Evolutionary conservation across 108 stramenopile species (phyloP), one percentile per base, ranked within the genome.

Genomic region (Fragilariopsis cylindrus): DNA sequence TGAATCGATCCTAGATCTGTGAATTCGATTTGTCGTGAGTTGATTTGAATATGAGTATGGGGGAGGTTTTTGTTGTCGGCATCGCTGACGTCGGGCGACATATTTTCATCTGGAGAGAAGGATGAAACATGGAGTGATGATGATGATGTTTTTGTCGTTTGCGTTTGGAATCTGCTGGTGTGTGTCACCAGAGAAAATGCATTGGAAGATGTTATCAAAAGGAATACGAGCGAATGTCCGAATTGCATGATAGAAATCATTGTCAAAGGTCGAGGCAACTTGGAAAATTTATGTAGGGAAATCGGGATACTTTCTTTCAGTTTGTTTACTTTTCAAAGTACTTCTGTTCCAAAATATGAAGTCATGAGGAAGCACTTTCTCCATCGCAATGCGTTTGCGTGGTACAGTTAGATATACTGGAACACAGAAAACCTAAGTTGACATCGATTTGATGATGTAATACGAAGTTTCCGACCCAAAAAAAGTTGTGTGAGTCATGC

Each of bases 1-100:
- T 46, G 21, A 21, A 83, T 15, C 21, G 82, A 78, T 50, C 82
- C 85, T 7, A 86, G 71, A 53, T 86, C 62, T 4, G 39, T 19
- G 49, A 86, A 86, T 53, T 86, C 85, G 3, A 74, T 68, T 47
- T 40, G 45, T 47, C 67, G 48, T 3, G 67, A 52, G 13, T 52
- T 68, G 58, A 52, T 13, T 52, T 52, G 50, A n/a, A 3, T 44
- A 9, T 62, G 8, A 2, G 40, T 40, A 21, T 56, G 18, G 55
- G 16, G 16, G 55, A 9, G 16, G 55, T 56, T 56, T 6, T 56
- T 7, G 55, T 56, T 56, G 7, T 56, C 19, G 55, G 16, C 5
- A 19, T 56, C 9, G 55, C 7, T 63, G 6, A 45, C 62, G 11
- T 63, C 62, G 42, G 19, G 39, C n/a, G 62, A 63, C 6, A 30